Conservation (phyloP, 345 rosid genomes). For the Eutrema heterophyllum region DNA sequence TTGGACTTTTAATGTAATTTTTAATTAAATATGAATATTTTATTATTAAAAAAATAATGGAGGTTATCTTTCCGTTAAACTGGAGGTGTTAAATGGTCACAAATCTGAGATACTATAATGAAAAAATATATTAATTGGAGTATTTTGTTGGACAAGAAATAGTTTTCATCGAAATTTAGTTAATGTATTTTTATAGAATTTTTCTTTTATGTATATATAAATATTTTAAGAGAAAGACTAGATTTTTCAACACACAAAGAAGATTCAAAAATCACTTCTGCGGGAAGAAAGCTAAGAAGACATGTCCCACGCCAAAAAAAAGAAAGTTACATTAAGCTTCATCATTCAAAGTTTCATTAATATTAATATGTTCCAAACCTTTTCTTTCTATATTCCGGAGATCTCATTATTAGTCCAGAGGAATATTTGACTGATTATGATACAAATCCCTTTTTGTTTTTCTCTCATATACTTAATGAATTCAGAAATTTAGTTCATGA, state of each 20-base stretch:
- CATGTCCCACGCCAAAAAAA: background rate
- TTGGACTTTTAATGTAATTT: too few species aligned
- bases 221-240: background rate
- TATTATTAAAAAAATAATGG: too few species aligned
- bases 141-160: too few species aligned
- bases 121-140: too few species aligned
- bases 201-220: background rate
- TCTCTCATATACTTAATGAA: background rate
- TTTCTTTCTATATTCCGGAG: background rate
- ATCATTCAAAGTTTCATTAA: conserved; percentile 11
- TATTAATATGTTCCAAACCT: background rate
- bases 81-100: too few species aligned
- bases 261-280: background rate
- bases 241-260: background rate
- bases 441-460: background rate
- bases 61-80: too few species aligned
- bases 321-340: background rate
- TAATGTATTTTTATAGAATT: too few species aligned
- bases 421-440: conserved; percentile 1
- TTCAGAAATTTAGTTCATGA: too few species aligned
- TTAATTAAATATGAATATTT: too few species aligned
- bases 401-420: background rate
- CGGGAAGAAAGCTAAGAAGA: background rate
- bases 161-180: too few species aligned
- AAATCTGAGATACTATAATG: too few species aligned